These are phyloP conservation scores for Penicillium occitanis DNA, from an alignment of 2,329 filamentous ascomycete genomes.

Conservation along the genomic window DNA sequence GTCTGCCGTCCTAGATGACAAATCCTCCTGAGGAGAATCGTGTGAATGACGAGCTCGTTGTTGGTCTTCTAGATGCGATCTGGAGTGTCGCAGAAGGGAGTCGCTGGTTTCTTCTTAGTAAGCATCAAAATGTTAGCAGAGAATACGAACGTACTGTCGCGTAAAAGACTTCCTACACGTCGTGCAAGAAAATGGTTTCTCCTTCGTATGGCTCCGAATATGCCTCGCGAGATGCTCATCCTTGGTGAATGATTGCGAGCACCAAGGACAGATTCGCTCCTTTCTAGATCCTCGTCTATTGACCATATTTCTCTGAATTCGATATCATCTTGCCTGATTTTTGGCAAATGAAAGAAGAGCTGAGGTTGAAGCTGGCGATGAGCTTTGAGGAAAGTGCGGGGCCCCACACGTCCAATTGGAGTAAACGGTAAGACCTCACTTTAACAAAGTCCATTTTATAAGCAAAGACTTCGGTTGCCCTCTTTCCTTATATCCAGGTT, in stretches of 20 bases:
- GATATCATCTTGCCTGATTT: background rate
- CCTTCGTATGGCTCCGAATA: constrained; percentile 17
- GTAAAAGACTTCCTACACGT: constrained; percentile 14
- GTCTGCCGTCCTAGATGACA: background rate
- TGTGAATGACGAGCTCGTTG: background rate
- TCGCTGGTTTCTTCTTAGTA: constrained; percentile 1
- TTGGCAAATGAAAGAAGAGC: background rate
- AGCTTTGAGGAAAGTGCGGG: background rate
- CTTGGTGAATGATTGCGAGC: constrained; percentile 14
- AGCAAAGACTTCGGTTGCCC: no score
- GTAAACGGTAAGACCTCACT: background rate
- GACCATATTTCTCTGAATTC: background rate
- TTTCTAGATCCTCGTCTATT: constrained; percentile 6
- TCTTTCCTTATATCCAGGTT: background rate
- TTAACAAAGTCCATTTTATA: background rate
- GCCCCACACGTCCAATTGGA: background rate
- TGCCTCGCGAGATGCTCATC: constrained; percentile 17
- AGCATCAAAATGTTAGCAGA: background rate
- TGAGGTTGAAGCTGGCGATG: background rate
- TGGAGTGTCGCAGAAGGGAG: constrained; percentile 8
- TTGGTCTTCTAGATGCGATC: constrained; percentile 2
- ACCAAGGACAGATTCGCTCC: constrained; percentile 16
- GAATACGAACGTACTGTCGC: constrained; percentile 3
- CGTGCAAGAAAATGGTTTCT: constrained; percentile 13
- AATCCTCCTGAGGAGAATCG: background rate